These are phyloP conservation scores for Beauveria scarabaeidicola DNA, from an alignment of 2,329 filamentous ascomycete genomes.

Conservation along the genomic window DNA sequence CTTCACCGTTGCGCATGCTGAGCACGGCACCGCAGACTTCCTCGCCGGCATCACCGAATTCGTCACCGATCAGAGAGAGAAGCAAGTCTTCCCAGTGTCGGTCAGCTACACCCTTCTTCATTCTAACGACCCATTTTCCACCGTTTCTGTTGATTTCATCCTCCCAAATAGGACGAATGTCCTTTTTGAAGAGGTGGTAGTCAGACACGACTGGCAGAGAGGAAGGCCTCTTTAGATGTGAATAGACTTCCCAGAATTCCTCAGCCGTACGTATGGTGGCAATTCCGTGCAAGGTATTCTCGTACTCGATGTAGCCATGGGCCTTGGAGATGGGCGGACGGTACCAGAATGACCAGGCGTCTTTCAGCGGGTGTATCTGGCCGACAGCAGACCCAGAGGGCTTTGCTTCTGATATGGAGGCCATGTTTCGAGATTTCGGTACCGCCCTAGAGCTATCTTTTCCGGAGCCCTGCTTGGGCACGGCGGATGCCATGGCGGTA, in stretches of 20 bases:
- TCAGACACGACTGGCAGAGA: conserved; percentile 84
- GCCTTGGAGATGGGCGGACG: conserved; percentile 94
- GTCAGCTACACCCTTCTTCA: conserved; percentile 96
- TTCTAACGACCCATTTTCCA: conserved; percentile 92
- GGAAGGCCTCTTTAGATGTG: conserved; percentile 83
- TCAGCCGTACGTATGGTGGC: conserved; percentile 75
- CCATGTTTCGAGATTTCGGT: conserved; percentile 27
- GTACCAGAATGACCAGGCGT: conserved; percentile 96
- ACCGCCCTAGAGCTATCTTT: conserved; percentile 26
- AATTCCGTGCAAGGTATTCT: conserved; percentile 87
- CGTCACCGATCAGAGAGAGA: conserved; percentile 83
- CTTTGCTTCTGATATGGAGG: conserved; percentile 37
- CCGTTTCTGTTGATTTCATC: conserved; percentile 94
- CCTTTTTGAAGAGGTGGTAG: conserved; percentile 96
- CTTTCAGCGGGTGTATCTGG: conserved; percentile 55
- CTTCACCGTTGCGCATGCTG: conserved; percentile 89
- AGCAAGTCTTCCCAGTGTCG: conserved; percentile 95
- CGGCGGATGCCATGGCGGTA: conserved; percentile 48
- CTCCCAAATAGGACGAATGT: conserved; percentile 95
- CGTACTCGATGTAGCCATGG: conserved; percentile 79
- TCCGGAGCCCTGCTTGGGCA: conserved; percentile 21
- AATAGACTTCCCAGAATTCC: conserved; percentile 85
- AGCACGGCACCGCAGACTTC: conserved; percentile 93
- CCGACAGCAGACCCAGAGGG: conserved; percentile 28
- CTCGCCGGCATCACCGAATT: conserved; percentile 85